Evolutionary conservation across 2,329 filamentous ascomycete species (phyloP), one percentile per base, ranked within the genome.

Genomic region (Hypomyces rosellus): DNA sequence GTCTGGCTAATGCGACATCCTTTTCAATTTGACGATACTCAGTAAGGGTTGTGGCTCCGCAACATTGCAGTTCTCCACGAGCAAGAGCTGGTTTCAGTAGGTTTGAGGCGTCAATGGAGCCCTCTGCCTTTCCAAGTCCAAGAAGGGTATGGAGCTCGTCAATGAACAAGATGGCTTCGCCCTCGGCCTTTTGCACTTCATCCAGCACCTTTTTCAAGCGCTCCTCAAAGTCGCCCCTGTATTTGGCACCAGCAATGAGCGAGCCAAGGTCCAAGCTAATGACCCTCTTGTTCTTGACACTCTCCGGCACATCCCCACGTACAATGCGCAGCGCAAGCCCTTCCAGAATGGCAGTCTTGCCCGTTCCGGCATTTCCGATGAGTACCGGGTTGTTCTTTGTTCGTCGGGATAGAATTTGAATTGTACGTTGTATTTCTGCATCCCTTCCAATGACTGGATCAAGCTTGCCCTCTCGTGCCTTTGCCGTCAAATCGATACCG

Each of bases 311-410:
- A 69, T 96, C 92, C 2, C 92, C 92, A 56, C 85, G 80, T 2
- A 96, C 87, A 57, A 99, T 97, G 37, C 93, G 80, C 63, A 93
- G 81, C 9, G 92, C 91, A 37, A 97, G 74, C 2, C 92, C 92
- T 70, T 97, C 92, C 3, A 96, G 73, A 46, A 96, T 88, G 1
- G 92, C 91, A 5, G 92, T 97, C 72, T 97, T 97, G 54, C 92
- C 92, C 0, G 89, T 95, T 58, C 91, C 92, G 8, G 90, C 89
- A 43, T 84, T 85, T 54, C 92, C 92, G 52, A 96, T 96, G n/a
- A 96, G 73, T 1, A 96, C 91, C 0, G 92, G 92, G 58, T 95
- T 95, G 62, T 96, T 97, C 69, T 97, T 97, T 7, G 93, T 97
- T 54, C 93, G 78, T 55, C 93, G 78, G 14, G 91, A 96, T 1